A percentile compares a stretch with the other conserved stretches of the same genome.
Evolutionary conservation across 2,329 filamentous ascomycete species (phyloP).

Genomic region (Calonectria hongkongensis): DNA sequence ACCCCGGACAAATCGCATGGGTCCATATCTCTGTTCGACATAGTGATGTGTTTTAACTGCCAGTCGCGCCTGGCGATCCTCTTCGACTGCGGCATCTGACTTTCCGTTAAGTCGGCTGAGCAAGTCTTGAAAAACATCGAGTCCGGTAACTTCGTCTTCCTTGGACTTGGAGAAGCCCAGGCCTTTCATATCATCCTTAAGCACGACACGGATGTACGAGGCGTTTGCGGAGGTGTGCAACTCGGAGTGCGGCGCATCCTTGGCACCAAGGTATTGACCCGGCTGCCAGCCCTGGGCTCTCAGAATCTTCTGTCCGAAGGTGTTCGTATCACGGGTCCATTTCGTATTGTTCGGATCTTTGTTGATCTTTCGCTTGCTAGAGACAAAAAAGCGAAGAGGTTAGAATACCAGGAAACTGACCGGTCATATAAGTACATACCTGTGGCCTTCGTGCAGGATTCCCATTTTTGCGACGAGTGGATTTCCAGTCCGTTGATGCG

Average conservation of each 20-base stretch:
- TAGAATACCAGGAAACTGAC: too few species aligned
- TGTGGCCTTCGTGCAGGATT: slow-evolving; percentile 61
- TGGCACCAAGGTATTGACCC: slow-evolving; percentile 86
- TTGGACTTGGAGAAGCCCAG: slow-evolving; percentile 87
- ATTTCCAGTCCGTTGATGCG: slow-evolving; percentile 32
- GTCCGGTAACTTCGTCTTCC: slow-evolving; percentile 86
- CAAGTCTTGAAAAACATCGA: slow-evolving; percentile 90
- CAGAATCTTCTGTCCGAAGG: slow-evolving; percentile 93
- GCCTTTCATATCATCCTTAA: slow-evolving; percentile 95
- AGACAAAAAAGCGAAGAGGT: slow-evolving; percentile 39
- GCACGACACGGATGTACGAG: slow-evolving; percentile 87
- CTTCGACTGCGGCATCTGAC: slow-evolving; percentile 81
- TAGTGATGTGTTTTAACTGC: slow-evolving; percentile 84
- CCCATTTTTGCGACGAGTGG: slow-evolving; percentile 56
- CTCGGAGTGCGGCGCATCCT: slow-evolving; percentile 83
- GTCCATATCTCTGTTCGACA: slow-evolving; percentile 84
- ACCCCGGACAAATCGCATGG: slow-evolving; percentile 91
- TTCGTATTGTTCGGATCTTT: slow-evolving; percentile 96
- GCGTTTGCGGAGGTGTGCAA: slow-evolving; percentile 87
- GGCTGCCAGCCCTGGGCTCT: slow-evolving; percentile 93
- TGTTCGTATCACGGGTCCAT: slow-evolving; percentile 89
- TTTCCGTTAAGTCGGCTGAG: slow-evolving; percentile 94
- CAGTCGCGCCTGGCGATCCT: slow-evolving; percentile 80
- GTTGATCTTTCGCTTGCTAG: slow-evolving; percentile 79
- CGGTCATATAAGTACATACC: slow-evolving; percentile 48